Evolutionary conservation across 306 rosid genomes (phyloP).

Genomic region (Alnus rubra): DNA sequence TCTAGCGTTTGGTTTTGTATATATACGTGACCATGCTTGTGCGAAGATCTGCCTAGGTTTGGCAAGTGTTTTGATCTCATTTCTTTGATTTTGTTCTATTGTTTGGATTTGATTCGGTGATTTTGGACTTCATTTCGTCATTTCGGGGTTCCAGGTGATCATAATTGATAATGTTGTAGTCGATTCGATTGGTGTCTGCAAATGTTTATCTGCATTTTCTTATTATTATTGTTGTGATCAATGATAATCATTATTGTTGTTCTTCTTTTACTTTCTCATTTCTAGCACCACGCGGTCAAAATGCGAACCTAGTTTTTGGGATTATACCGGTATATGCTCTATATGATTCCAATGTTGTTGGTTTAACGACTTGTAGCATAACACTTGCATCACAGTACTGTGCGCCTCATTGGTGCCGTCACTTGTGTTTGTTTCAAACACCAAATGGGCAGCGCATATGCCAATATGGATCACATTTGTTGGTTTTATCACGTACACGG

Average conservation of each 20-base stretch:
- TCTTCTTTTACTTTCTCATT: neutral
- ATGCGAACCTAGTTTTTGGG: neutral
- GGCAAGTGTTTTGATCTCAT: neutral
- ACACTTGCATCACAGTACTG: neutral
- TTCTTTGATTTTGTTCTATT: neutral
- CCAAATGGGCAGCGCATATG: neutral
- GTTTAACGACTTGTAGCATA: neutral
- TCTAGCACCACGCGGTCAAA: neutral
- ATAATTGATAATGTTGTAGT: no score
- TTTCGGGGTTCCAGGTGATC: no score
- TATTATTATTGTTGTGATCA: no score
- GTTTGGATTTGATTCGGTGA: neutral
- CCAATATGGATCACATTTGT: neutral
- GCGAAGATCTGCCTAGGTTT: neutral
- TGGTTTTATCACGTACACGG: neutral
- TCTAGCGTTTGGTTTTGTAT: neutral
- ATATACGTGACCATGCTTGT: neutral
- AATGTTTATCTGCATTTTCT: no score
- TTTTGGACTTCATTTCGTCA: neutral
- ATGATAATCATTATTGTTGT: no score
- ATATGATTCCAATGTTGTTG: neutral
- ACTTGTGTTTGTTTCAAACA: slow-evolving; percentile 5
- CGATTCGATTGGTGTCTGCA: no score
- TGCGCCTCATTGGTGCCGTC: neutral
- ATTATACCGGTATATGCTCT: neutral